Percentiles rank a stretch among this genome's conserved stretches.
phyloP scores from a whole-genome alignment of 1,284 basidiomycete species.

The Cutaneotrichosporon cutaneum region DNA sequence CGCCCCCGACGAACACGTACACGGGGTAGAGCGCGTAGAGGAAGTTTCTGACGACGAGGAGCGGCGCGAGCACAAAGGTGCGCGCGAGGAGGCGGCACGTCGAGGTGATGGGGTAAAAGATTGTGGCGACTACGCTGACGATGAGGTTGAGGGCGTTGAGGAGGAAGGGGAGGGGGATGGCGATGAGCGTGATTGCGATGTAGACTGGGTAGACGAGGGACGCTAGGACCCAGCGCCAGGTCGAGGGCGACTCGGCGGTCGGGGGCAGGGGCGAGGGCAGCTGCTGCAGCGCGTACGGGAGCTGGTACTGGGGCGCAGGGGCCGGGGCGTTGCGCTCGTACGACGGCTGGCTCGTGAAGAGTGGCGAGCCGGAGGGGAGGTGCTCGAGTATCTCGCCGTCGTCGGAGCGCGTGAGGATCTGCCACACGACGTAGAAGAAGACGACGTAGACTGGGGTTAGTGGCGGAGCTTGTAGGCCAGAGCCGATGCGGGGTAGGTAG shows the following conservation, averaged over 20 bases:
- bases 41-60: constrained; percentile 26
- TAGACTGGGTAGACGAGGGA: constrained; percentile 42
- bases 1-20: constrained; percentile 43
- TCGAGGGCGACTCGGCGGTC: constrained; percentile 18
- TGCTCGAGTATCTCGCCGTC: constrained; percentile 45
- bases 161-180: constrained; percentile 39
- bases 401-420: constrained; percentile 47
- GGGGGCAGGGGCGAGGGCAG: constrained; percentile 14
- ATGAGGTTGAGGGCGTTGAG: constrained; percentile 33
- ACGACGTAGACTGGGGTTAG: constrained; percentile 44
- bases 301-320: constrained; percentile 26
- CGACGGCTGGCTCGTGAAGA: constrained; percentile 10
- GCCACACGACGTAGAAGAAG: constrained; percentile 45
- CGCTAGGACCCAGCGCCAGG: constrained; percentile 30
- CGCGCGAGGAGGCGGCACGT: constrained; percentile 29
- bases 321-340: constrained; percentile 2
- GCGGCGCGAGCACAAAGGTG: constrained; percentile 39
- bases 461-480: not conserved
- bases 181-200: constrained; percentile 36
- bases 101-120: constrained; percentile 43
- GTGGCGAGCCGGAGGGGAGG: constrained; percentile 28
- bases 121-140: constrained; percentile 24
- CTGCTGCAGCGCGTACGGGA: constrained; percentile 37
- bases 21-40: constrained; percentile 42
- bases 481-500: not conserved